Conservation (phyloP, 1,139 yeast genomes). For the Torulaspora globosa region DNA sequence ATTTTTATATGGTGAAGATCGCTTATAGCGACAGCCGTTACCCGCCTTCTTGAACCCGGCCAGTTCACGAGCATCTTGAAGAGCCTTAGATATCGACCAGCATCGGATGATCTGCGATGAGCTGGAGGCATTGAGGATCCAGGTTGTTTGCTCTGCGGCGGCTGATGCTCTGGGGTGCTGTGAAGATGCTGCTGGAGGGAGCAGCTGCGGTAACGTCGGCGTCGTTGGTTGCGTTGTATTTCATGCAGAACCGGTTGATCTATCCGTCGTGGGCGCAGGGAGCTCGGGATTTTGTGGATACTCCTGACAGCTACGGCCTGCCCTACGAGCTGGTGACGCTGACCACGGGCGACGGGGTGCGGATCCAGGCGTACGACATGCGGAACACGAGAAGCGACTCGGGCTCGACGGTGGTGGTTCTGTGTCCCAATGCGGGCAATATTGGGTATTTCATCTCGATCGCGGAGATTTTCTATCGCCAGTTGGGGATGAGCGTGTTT, state of each 20-base stretch:
- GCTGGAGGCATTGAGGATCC: too few species aligned
- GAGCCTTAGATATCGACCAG: too few species aligned
- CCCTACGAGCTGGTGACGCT: constrained; percentile 62
- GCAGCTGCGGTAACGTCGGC: constrained; percentile 34
- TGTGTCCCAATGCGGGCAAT: constrained; percentile 95
- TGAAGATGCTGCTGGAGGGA: constrained; percentile 35
- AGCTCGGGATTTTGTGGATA: constrained; percentile 70
- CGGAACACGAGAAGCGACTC: constrained; percentile 38
- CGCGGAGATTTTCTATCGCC: constrained; percentile 62
- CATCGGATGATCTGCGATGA: too few species aligned
- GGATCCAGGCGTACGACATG: constrained; percentile 48
- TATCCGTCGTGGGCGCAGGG: constrained; percentile 82
- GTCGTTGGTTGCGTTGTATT: constrained; percentile 54
- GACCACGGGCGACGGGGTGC: constrained; percentile 63
- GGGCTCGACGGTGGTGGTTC: constrained; percentile 62
- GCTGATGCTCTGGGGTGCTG: constrained; percentile 14
- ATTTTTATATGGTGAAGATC: constrained; percentile 1
- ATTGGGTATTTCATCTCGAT: constrained; percentile 90
- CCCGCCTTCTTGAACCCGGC: too few species aligned
- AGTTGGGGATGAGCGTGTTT: constrained; percentile 72
- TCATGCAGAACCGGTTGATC: constrained; percentile 63
- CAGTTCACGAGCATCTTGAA: too few species aligned
- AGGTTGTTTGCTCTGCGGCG: background rate
- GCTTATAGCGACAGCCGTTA: background rate
- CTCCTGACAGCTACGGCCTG: constrained; percentile 70